Evolutionary conservation across 768 basidiomycete genomes (phyloP).

Genomic region (Auricularia heimuer): DNA sequence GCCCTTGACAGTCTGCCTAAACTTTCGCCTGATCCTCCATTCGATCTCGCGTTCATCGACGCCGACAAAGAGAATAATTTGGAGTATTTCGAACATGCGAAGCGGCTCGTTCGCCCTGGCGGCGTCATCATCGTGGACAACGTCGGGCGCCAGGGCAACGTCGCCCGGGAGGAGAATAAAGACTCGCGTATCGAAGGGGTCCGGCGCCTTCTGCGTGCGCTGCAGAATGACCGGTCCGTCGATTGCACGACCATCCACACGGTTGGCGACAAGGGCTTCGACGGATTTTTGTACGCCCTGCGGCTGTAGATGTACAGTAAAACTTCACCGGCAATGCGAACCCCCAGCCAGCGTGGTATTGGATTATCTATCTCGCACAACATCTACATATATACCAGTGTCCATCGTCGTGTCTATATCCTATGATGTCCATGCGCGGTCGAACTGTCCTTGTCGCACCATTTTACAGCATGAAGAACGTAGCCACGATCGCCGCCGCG

Average conservation of each 20-base stretch:
- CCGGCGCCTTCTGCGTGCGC: slow-evolving; percentile 31
- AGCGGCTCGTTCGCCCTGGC: slow-evolving; percentile 47
- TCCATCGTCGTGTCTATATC: not conserved
- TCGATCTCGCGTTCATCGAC: slow-evolving; percentile 65
- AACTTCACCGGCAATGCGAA: no score
- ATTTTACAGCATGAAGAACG: slow-evolving; percentile 31
- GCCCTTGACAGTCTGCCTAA: slow-evolving; percentile 41
- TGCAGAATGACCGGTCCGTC: slow-evolving; percentile 42
- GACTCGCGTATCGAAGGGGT: slow-evolving; percentile 36
- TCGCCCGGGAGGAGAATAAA: slow-evolving; percentile 30
- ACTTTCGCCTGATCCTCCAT: slow-evolving; percentile 38
- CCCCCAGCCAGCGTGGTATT: no score
- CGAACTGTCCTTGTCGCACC: no score
- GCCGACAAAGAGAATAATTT: slow-evolving; percentile 53
- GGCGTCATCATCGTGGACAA: slow-evolving; percentile 62
- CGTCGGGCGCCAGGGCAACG: slow-evolving; percentile 40
- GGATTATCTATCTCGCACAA: not conserved
- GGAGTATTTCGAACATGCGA: slow-evolving; percentile 49
- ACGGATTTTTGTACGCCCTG: slow-evolving; percentile 41
- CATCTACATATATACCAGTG: not conserved
- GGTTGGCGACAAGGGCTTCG: slow-evolving; percentile 43
- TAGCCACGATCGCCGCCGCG: slow-evolving; percentile 39
- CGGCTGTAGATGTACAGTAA: slow-evolving; percentile 8
- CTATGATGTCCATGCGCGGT: no score
- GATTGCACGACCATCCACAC: slow-evolving; percentile 42